These are phyloP conservation scores for Acanthamoeba sp. DNA, from an alignment of 208 protist genomes.

Conservation along the genomic window DNA sequence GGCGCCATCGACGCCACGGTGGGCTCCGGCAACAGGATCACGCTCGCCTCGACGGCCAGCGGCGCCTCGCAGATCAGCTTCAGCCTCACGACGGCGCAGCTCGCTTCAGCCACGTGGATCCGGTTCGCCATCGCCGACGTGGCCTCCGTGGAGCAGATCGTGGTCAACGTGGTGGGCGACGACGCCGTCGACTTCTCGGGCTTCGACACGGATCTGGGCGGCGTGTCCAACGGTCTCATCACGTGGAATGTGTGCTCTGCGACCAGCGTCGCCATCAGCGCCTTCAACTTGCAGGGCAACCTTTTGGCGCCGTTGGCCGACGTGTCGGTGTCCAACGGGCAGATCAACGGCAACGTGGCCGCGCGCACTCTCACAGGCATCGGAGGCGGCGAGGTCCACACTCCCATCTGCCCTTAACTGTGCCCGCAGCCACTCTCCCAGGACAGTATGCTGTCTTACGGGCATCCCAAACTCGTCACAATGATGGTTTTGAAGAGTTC, in stretches of 20 bases:
- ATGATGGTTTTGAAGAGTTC: conserved; percentile 6
- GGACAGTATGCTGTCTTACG: neutral
- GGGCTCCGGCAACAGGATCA: neutral
- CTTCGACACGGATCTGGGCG: neutral
- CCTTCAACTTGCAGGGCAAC: neutral
- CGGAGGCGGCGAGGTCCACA: neutral
- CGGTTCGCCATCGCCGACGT: neutral
- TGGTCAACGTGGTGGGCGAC: neutral
- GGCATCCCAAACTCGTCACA: no score
- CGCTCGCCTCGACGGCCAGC: neutral
- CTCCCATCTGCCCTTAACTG: neutral
- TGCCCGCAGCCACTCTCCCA: neutral
- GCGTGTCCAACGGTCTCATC: neutral
- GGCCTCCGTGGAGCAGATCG: neutral
- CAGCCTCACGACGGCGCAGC: conserved; percentile 2
- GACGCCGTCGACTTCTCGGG: neutral
- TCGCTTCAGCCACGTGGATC: neutral
- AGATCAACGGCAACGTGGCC: conserved; percentile 30
- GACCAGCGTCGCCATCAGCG: neutral
- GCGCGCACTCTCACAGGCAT: neutral
- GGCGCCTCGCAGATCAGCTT: neutral
- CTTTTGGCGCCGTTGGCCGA: neutral
- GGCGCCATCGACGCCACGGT: neutral
- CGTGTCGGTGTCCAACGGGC: neutral
- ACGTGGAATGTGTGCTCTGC: neutral